A percentile compares a stretch with the other conserved stretches of the same genome.
Conservation (phyloP, 345 rosid genomes). For the Diplotaxis tenuifolia region DNA sequence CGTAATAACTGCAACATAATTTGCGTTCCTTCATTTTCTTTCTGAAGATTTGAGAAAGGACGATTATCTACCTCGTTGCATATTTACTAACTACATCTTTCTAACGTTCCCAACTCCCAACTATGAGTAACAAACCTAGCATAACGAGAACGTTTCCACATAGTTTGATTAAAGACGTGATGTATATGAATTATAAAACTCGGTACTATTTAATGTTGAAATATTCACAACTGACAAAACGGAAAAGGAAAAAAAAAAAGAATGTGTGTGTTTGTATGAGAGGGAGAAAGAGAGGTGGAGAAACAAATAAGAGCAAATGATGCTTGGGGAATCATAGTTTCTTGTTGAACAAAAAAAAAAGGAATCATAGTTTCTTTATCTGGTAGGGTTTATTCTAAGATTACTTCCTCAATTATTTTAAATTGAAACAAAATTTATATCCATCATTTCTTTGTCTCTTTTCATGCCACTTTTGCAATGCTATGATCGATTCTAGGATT, state of each 20-base stretch:
- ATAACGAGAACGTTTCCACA: not conserved
- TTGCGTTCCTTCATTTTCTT: not conserved
- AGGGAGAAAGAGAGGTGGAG: not conserved
- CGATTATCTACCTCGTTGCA: not conserved
- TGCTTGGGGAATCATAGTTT: slow-evolving; percentile 10
- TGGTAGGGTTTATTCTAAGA: slow-evolving; percentile 15
- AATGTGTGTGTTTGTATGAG: not conserved
- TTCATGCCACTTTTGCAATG: slow-evolving; percentile 14
- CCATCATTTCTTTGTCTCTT: slow-evolving; percentile 8
- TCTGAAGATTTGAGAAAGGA: not conserved
- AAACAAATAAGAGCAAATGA: slow-evolving; percentile 28
- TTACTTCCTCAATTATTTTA: not conserved
- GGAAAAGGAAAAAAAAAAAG: not conserved
- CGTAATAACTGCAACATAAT: not conserved
- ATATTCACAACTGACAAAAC: slow-evolving; percentile 2
- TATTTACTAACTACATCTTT: not conserved
- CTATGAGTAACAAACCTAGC: not conserved
- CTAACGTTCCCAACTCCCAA: not conserved
- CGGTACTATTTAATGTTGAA: not conserved
- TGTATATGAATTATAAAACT: not conserved
- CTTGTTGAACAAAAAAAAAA: no score
- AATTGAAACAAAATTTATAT: not conserved
- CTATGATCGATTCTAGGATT: slow-evolving; percentile 22
- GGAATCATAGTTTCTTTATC: slow-evolving; percentile 7
- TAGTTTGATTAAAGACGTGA: slow-evolving; percentile 5